Percentiles rank a stretch among this genome's conserved stretches.
Evolutionary conservation across 2,329 filamentous ascomycete species (phyloP).

Genomic region (Colletotrichum incanum): DNA sequence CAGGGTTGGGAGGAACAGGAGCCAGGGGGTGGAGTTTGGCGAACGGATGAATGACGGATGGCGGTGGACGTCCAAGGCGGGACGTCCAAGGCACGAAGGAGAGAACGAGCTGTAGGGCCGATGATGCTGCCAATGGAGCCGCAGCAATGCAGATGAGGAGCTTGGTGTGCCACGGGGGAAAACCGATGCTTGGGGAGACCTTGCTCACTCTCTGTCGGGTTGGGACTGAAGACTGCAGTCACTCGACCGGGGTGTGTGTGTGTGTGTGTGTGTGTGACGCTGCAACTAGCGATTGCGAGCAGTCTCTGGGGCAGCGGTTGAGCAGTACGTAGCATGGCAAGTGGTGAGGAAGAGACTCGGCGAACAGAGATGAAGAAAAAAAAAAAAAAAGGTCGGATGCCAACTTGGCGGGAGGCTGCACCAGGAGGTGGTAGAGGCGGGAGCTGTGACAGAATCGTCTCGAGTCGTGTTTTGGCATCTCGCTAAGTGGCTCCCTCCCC

Average conservation of each 20-base stretch:
- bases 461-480: constrained; percentile 62
- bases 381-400: constrained; percentile 21
- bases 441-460: constrained; percentile 66
- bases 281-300: background rate
- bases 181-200: background rate
- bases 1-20: constrained; percentile 32
- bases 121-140: constrained; percentile 35
- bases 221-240: constrained; percentile 13
- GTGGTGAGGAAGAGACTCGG: background rate
- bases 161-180: constrained; percentile 5
- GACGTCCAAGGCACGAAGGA: constrained; percentile 36
- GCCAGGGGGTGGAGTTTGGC: constrained; percentile 9
- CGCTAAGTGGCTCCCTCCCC: constrained; percentile 37
- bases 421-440: constrained; percentile 32
- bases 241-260: constrained; percentile 1
- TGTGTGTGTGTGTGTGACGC: background rate
- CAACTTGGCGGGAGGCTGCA: constrained; percentile 21
- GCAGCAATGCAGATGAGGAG: constrained; percentile 12
- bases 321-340: no score
- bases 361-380: background rate
- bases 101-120: constrained; percentile 4
- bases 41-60: constrained; percentile 36
- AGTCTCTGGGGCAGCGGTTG: background rate
- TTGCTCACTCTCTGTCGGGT: background rate
- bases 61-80: constrained; percentile 1